phyloP scores from a whole-genome alignment of 805 yeast species.

The Candida broadrunensis region DNA sequence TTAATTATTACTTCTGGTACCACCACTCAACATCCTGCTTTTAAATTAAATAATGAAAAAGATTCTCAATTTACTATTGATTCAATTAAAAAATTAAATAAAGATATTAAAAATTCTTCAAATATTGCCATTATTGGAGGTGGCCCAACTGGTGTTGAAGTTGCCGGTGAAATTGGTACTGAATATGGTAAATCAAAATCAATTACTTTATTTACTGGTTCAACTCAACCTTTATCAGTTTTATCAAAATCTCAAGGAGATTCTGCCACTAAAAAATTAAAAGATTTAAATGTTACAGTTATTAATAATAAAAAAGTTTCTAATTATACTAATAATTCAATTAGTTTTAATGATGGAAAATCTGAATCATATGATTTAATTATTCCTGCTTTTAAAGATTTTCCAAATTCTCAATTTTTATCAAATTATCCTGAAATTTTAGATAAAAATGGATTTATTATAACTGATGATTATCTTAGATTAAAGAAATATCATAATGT shows the following conservation, averaged over 20 bases:
- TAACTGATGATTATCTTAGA: constrained; percentile 22
- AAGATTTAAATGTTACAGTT: constrained; percentile 18
- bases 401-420: constrained; percentile 34
- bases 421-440: constrained; percentile 12
- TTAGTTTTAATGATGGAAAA: constrained; percentile 16
- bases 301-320: constrained; percentile 13
- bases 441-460: constrained; percentile 25
- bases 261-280: constrained; percentile 14
- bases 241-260: constrained; percentile 9
- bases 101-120: constrained; percentile 16
- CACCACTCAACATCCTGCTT: constrained; percentile 15
- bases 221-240: constrained; percentile 11
- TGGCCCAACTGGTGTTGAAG: constrained; percentile 38
- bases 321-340: constrained; percentile 5
- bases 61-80: constrained; percentile 11
- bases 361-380: constrained; percentile 24
- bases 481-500: constrained; percentile 24
- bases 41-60: constrained; percentile 20
- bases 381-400: constrained; percentile 19
- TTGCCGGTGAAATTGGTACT: constrained; percentile 33
- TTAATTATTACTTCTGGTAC: constrained; percentile 37
- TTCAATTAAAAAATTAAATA: constrained; percentile 13
- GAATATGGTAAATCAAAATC: constrained; percentile 10
- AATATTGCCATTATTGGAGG: constrained; percentile 38
- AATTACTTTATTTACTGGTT: constrained; percentile 22